Evolutionary conservation across 805 yeast species (phyloP), one percentile per base, ranked within the genome.

Genomic region (Yamadazyma takamatsuzukensis): DNA sequence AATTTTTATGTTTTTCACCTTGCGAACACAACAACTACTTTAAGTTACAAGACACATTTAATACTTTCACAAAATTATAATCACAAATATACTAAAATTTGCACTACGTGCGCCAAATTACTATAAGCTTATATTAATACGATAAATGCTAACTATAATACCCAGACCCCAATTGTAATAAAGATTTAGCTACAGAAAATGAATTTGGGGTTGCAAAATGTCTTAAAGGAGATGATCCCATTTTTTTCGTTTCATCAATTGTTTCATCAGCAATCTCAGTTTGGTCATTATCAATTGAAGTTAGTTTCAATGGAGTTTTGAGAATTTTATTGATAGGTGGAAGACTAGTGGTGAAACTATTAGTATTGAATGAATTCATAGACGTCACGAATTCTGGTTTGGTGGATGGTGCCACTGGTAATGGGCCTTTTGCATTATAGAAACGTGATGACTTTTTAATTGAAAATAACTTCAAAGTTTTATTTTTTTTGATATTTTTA

Each of bases 171-270:
- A 66, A 59, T 48, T 63, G 70, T 37, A 66, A 57, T 44, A 66
- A 62, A 15, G 70, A 62, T 47, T 64, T 65, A 23, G 72, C 72
- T 34, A 66, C 70, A 30, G 62, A 56, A 39, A 66, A 66, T 32
- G 68, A 60, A 47, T 63, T 66, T 31, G 72, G 72, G 14, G 72
- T 66, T n/a, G 68, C 68, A 33, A 64, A 61, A 28, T 51, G 49
- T 36, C 40, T 57, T 23, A 60, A 43, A 4, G 71, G 70, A 27
- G 68, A 61, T 9, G 64, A 56, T 18, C 56, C 46, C 32, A 61
- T 36, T 21, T 41, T 44, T 18, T 38, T 28, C 13, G 39, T 38
- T 22, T 37, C 47, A 34, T 41, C 46, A 24, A 49, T 48, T 29
- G 56, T 47, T 23, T 49, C 53, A 29, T 51, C 57, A 37, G 44